phyloP scores from a whole-genome alignment of 2,329 filamentous ascomycete species.

The Scortechinia acanthostroma region DNA sequence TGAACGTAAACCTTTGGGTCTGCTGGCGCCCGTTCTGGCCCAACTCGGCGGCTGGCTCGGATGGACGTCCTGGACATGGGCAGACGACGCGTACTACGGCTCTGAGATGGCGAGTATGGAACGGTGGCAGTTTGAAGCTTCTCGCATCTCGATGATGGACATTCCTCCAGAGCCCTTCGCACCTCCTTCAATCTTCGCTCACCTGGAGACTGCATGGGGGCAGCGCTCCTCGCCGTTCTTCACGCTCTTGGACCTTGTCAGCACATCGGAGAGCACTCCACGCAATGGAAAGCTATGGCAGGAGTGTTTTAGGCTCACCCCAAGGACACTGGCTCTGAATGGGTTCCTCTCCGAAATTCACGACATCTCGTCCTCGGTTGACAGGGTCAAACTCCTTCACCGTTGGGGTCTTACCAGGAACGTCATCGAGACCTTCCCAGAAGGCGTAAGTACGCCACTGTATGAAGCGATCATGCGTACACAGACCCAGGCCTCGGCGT shows the following conservation, averaged over 20 bases:
- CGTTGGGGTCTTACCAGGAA: conserved; percentile 58
- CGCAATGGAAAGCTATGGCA: conserved; percentile 21
- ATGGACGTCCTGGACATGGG: conserved; percentile 38
- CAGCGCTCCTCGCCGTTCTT: not conserved
- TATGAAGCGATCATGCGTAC: conserved; percentile 80
- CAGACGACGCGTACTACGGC: conserved; percentile 42
- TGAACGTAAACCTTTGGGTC: conserved; percentile 33
- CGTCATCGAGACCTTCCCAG: conserved; percentile 76
- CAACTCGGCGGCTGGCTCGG: conserved; percentile 79
- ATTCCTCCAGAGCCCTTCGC: not conserved
- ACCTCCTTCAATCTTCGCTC: not conserved
- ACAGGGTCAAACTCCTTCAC: conserved; percentile 70
- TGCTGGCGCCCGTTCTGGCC: conserved; percentile 65
- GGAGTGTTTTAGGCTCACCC: conserved; percentile 63
- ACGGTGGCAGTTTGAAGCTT: not conserved
- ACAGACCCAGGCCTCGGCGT: conserved; percentile 72
- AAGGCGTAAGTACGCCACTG: conserved; percentile 73
- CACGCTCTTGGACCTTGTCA: not conserved
- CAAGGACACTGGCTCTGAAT: conserved; percentile 54
- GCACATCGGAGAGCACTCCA: not conserved
- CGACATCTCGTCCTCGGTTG: conserved; percentile 32
- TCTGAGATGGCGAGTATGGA: conserved; percentile 24
- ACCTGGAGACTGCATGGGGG: not conserved
- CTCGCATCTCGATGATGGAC: not conserved
- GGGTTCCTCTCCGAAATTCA: conserved; percentile 28